phyloP scores from a whole-genome alignment of 2,329 filamentous ascomycete species.

The Thielaviopsis ethacetica region DNA sequence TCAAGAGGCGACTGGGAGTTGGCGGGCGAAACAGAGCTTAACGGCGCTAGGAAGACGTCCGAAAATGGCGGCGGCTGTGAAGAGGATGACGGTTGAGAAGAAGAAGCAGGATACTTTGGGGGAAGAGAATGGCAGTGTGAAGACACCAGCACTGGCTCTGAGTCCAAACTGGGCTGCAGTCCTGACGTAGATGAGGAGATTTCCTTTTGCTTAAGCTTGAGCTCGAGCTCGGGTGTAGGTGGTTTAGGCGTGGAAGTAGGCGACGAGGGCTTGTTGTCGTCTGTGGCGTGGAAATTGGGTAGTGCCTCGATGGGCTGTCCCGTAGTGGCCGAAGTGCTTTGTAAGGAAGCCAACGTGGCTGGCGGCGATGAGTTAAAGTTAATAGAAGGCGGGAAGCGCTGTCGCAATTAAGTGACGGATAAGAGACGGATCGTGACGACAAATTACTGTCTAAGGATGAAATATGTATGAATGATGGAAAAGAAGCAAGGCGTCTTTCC shows the following conservation, averaged over 20 bases:
- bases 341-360: conserved; percentile 28
- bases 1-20: neutral
- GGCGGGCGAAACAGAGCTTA: conserved; percentile 19
- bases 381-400: neutral
- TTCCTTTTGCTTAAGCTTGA: conserved; percentile 2
- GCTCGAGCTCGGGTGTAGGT: conserved; percentile 1
- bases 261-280: conserved; percentile 1
- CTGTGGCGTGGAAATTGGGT: conserved; percentile 2
- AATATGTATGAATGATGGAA: neutral
- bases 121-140: conserved; percentile 26
- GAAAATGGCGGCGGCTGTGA: conserved; percentile 45
- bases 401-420: neutral
- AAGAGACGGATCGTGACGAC: neutral
- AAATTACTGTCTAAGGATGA: neutral
- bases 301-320: conserved; percentile 10
- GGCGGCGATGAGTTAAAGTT: conserved; percentile 5
- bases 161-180: neutral
- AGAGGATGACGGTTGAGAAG: conserved; percentile 35
- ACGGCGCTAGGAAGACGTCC: conserved; percentile 29
- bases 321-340: conserved; percentile 2
- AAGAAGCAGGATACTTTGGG: conserved; percentile 40
- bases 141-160: neutral
- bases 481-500: neutral
- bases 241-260: conserved; percentile 3
- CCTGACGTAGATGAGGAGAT: neutral